Conservation (phyloP, 768 basidiomycete genomes). For the Tricholoma terreum region DNA sequence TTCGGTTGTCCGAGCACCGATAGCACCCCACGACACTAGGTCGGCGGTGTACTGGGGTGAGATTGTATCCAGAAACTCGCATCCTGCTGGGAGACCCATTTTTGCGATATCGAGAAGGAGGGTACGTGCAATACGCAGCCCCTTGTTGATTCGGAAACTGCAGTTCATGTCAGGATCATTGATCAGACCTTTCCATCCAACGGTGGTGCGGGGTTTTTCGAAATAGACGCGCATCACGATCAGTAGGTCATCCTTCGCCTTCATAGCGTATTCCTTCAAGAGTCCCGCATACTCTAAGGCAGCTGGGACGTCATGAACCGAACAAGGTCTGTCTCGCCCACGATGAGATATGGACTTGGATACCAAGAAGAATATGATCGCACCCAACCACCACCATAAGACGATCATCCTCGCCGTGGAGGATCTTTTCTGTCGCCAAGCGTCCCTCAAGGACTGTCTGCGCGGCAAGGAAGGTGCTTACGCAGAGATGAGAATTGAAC, state of each 20-base stretch:
- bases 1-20: conserved; percentile 91
- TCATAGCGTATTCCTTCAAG: conserved; percentile 76
- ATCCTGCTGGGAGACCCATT: conserved; percentile 90
- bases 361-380: conserved; percentile 18
- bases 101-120: conserved; percentile 87
- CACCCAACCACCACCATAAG: conserved; percentile 90
- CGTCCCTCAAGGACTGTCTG: conserved; percentile 90
- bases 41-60: conserved; percentile 88
- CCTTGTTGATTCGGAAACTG: conserved; percentile 94
- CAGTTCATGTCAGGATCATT: conserved; percentile 96
- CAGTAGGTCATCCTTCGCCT: conserved; percentile 78
- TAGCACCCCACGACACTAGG: conserved; percentile 88
- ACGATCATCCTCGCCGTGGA: conserved; percentile 88
- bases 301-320: conserved; percentile 85
- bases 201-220: conserved; percentile 93
- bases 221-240: conserved; percentile 99
- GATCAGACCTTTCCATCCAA: conserved; percentile 99
- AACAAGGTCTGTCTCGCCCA: conserved; percentile 75
- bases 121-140: conserved; percentile 82
- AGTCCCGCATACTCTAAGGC: conserved; percentile 85
- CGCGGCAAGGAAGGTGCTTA: conserved; percentile 73
- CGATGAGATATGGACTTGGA: neutral
- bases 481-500: conserved; percentile 5
- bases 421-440: conserved; percentile 68
- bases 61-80: conserved; percentile 85